Base-by-base conservation (phyloP, 1,284 basidiomycete species). In the Austroboletus niveus region DNA sequence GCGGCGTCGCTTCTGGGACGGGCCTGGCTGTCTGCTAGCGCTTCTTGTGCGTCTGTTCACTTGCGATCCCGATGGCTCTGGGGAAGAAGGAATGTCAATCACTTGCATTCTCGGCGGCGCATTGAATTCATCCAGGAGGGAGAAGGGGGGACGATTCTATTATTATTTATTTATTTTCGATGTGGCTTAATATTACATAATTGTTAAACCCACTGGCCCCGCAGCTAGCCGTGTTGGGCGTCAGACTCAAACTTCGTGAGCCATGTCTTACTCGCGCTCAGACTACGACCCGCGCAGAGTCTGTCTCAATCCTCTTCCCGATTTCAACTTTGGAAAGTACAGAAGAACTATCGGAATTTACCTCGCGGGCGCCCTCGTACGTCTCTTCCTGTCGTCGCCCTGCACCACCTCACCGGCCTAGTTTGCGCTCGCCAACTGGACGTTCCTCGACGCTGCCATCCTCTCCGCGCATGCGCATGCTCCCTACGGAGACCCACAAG, bases 401-500 rank as follows among this genome's bases (percentile, higher is more conserved):
- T 20, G 1, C 24, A 31, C 20, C 15, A 6, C 10, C 55, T 43
- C 29, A 40, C 9, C 24, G 10, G 46, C 2, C 15, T 62, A 93
- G 93, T 98, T 98, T 69, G 90, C 94, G 3, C 73, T 96, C 31
- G 93, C 92, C 24, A 94, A 90, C 74, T 98, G 94, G 92, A 82
- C 91, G n/a, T 94, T 98, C 71, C 78, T 98, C 54, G 96, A 98
- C 63, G 96, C 96, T 17, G 86, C 88, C 39, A 87, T 97, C 53
- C 79, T 95, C 49, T 97, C 94, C 27, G 83, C 87, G 29, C 90
- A 92, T 62, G 86, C 88, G 1, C 84, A 85, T 55, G 72, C 88
- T 2, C 85, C 88, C 8, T 80, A 82, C 57, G 82, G 82, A 47
- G 80, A 84, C 34, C 84, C 85, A 5, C 79, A 87, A 52, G 75